These are phyloP conservation scores for Coelastrella sp. DNA, from an alignment of 139 green algal species.

Conservation along the genomic window DNA sequence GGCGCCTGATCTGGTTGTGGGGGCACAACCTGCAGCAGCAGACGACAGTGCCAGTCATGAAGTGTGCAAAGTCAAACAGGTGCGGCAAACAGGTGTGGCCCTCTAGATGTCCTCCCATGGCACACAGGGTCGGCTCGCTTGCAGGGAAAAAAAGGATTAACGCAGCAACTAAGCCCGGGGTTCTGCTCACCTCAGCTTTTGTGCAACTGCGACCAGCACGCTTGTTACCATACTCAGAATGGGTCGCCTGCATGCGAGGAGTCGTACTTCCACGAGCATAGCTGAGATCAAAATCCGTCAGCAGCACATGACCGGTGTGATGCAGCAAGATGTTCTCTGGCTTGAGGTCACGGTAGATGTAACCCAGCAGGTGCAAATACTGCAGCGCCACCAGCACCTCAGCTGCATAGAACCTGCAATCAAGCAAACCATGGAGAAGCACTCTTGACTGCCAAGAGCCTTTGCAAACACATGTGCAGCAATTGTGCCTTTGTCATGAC, in stretches of 20 bases:
- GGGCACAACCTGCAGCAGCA: background rate
- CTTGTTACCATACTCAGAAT: background rate
- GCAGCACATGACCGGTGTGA: constrained; percentile 88
- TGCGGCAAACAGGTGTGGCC: too few relatives aligned
- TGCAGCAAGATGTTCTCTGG: constrained; percentile 98
- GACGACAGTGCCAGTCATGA: background rate
- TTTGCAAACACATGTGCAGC: too few relatives aligned
- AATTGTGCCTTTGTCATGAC: too few relatives aligned
- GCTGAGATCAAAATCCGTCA: constrained; percentile 98
- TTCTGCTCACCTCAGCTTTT: constrained; percentile 38
- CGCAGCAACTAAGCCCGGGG: too few relatives aligned
- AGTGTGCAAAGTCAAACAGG: too few relatives aligned
- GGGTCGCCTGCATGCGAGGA: constrained; percentile 53
- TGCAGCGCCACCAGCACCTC: constrained; percentile 98
- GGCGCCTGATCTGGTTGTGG: constrained; percentile 16
- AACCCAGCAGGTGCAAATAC: constrained; percentile 97
- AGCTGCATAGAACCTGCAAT: constrained; percentile 86
- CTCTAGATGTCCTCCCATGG: too few relatives aligned
- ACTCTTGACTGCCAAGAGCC: too few relatives aligned
- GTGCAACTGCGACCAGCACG: constrained; percentile 31
- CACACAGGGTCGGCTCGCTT: too few relatives aligned
- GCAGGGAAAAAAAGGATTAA: too few relatives aligned
- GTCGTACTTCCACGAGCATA: constrained; percentile 75
- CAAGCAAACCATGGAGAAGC: background rate
- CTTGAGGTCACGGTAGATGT: constrained; percentile 98